Percentiles rank a stretch among this genome's conserved stretches.
phyloP scores from a whole-genome alignment of 2,329 filamentous ascomycete genomes.

The Xylariaceae sp. region DNA sequence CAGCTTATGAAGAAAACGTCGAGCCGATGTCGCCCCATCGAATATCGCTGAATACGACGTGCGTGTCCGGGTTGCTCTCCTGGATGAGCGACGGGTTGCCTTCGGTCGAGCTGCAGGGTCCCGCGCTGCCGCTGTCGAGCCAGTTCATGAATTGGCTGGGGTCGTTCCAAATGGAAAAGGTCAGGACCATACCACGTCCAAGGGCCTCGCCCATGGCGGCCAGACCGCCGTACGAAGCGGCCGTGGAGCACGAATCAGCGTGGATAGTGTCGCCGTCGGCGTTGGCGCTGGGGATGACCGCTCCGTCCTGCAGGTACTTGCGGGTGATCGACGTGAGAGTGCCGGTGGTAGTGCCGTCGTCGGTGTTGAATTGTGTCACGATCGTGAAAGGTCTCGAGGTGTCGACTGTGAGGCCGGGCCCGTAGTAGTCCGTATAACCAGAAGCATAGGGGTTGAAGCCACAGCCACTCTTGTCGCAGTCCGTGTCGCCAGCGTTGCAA shows the following conservation, averaged over 20 bases:
- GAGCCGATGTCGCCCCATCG: conserved; percentile 28
- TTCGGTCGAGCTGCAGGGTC: conserved; percentile 50
- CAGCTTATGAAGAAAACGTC: conserved; percentile 10
- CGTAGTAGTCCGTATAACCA: conserved; percentile 28
- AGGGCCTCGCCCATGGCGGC: conserved; percentile 40
- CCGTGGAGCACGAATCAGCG: conserved; percentile 24
- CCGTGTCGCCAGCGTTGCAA: conserved; percentile 39
- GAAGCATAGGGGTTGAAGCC: conserved; percentile 34
- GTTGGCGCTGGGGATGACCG: conserved; percentile 38
- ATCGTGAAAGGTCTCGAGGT: conserved; percentile 29
- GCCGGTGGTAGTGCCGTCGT: conserved; percentile 18
- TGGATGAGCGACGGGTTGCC: conserved; percentile 40
- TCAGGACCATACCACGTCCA: conserved; percentile 46
- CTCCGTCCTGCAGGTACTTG: conserved; percentile 45
- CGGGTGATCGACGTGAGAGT: conserved; percentile 42
- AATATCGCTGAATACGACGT: conserved; percentile 28
- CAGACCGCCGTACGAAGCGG: conserved; percentile 34
- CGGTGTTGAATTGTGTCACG: conserved; percentile 26
- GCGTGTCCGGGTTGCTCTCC: conserved; percentile 20
- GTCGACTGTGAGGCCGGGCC: conserved; percentile 23
- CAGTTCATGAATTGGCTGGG: conserved; percentile 49
- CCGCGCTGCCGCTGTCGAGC: conserved; percentile 46
- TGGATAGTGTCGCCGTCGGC: conserved; percentile 25
- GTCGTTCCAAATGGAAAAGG: conserved; percentile 53
- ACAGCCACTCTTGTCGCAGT: conserved; percentile 37